A percentile compares a stretch with the other conserved stretches of the same genome.
phyloP scores from a whole-genome alignment of 2,329 filamentous ascomycete genomes.

The Paecilomyces niveus region DNA sequence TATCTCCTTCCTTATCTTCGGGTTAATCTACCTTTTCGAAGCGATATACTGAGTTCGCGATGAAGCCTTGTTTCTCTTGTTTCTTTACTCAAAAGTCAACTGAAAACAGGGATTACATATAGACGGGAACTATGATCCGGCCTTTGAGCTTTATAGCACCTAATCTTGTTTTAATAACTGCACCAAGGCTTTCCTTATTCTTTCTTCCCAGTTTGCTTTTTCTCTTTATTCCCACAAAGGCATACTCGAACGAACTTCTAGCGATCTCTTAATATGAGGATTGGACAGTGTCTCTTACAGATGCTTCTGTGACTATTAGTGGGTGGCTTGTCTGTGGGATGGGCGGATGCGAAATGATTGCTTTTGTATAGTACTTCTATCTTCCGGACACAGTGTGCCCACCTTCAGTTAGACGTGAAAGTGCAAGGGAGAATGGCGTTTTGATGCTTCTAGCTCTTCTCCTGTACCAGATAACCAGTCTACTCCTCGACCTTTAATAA shows the following conservation, averaged over 20 bases:
- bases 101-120: neutral
- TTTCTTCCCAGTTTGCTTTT: neutral
- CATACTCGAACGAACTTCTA: neutral
- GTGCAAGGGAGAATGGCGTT: too few species aligned
- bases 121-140: neutral
- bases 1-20: slow-evolving; percentile 82
- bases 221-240: neutral
- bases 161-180: neutral
- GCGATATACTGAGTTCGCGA: slow-evolving; percentile 50
- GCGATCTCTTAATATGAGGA: neutral
- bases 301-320: neutral
- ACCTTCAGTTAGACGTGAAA: too few species aligned
- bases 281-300: neutral
- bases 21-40: slow-evolving; percentile 84
- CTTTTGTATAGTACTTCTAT: too few species aligned
- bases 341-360: neutral
- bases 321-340: too few species aligned
- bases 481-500: too few species aligned
- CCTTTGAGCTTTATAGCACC: neutral
- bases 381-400: too few species aligned
- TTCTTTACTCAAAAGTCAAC: neutral
- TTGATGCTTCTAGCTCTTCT: too few species aligned
- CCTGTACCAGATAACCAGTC: too few species aligned
- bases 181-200: neutral
- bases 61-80: neutral